phyloP scores from a whole-genome alignment of 306 rosid genomes.

The Astragalus membranaceus region DNA sequence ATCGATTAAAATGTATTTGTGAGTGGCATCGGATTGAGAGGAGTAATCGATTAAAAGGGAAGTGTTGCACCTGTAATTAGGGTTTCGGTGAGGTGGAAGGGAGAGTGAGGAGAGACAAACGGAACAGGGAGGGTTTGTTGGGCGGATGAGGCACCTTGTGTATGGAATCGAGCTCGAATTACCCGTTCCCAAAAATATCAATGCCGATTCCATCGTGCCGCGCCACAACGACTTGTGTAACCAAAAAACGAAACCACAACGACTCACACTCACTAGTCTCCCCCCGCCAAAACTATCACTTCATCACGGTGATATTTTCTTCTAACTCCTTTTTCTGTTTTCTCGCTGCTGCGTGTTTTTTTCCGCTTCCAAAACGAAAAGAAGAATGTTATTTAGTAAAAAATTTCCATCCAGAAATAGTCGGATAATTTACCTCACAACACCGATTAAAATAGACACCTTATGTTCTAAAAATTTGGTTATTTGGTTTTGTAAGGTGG shows the following conservation, averaged over 20 bases:
- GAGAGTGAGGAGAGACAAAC: conserved; percentile 57
- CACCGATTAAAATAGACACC: too few relatives aligned
- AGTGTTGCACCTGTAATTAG: conserved; percentile 84
- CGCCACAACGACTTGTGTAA: background rate
- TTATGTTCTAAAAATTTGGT: too few relatives aligned
- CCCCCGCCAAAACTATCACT: background rate
- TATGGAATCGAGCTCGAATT: conserved; percentile 66
- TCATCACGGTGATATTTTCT: background rate
- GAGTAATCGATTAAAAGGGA: conserved; percentile 72
- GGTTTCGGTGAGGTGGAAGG: conserved; percentile 57
- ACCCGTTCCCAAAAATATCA: conserved; percentile 76
- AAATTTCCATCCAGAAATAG: too few relatives aligned
- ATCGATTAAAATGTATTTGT: conserved; percentile 60
- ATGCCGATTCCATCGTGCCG: conserved; percentile 34
- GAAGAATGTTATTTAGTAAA: too few relatives aligned
- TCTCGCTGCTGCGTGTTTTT: too few relatives aligned
- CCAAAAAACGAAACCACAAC: background rate
- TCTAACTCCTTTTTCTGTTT: too few relatives aligned
- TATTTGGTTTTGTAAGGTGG: too few relatives aligned
- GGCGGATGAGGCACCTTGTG: conserved; percentile 53
- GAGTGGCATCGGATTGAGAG: conserved; percentile 44
- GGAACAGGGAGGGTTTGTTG: conserved; percentile 65
- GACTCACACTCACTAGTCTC: background rate
- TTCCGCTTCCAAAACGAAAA: too few relatives aligned
- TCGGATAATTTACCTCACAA: too few relatives aligned